Percentiles rank a stretch among this genome's conserved stretches.
Conservation (phyloP, 257 asterid genomes). For the Cruciata laevipes region DNA sequence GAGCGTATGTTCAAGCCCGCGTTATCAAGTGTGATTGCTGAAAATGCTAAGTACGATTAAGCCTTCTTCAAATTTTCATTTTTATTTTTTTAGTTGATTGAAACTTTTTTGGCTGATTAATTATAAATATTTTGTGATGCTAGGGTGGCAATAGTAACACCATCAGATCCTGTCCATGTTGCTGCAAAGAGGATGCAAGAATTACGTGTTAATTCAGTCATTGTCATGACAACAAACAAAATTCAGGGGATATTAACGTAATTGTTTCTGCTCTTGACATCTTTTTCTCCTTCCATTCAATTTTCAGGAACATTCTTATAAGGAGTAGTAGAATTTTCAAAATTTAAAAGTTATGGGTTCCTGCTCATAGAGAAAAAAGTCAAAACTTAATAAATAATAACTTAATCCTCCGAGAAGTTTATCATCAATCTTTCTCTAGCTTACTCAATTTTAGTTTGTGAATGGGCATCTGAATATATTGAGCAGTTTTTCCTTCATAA, state of each 20-base stretch:
- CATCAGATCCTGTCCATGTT: conserved; percentile 73
- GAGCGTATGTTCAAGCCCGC: conserved; percentile 96
- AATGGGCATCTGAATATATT: no score
- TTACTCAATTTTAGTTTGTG: no score
- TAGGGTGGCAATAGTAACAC: conserved; percentile 71
- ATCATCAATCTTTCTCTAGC: no score
- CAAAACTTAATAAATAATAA: neutral
- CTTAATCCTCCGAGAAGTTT: no score
- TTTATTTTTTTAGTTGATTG: conserved; percentile 8
- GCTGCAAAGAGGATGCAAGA: conserved; percentile 95
- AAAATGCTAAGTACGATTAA: conserved; percentile 48
- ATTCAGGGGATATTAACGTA: conserved; percentile 95
- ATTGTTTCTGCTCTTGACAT: conserved; percentile 19
- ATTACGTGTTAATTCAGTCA: conserved; percentile 68
- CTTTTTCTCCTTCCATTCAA: neutral
- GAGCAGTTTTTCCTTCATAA: no score
- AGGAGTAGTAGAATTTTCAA: neutral
- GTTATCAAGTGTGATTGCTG: conserved; percentile 69
- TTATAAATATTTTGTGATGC: conserved; percentile 18
- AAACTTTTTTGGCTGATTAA: conserved; percentile 17
- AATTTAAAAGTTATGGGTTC: neutral
- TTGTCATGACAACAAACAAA: conserved; percentile 55
- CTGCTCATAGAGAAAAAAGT: neutral
- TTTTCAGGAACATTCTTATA: neutral
- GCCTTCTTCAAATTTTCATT: conserved; percentile 1